Percentiles rank a stretch among this genome's conserved stretches.
phyloP scores from a whole-genome alignment of 208 protist genomes.

The Trypanosoma vivax region DNA sequence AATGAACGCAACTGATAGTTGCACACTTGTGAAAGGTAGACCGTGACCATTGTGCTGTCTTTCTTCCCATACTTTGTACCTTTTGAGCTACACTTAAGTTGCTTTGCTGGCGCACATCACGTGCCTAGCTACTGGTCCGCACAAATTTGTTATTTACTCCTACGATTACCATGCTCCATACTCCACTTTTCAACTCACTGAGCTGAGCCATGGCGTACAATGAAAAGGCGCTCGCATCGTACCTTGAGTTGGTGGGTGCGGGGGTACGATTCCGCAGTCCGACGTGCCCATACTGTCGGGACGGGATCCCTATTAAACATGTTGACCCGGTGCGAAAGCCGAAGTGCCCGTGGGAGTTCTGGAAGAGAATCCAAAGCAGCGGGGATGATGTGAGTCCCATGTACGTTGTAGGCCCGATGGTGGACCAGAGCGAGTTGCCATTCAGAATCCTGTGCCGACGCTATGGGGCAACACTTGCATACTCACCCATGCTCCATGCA shows the following conservation, averaged over 20 bases:
- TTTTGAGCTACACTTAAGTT: conserved; percentile 12
- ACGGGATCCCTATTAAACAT: conserved; percentile 53
- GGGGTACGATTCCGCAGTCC: conserved; percentile 25
- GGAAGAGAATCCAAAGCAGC: conserved; percentile 26
- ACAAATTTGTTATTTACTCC: background rate
- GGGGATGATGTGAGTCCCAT: conserved; percentile 15
- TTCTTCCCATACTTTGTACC: background rate
- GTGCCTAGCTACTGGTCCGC: too few relatives aligned
- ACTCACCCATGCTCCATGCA: conserved; percentile 89
- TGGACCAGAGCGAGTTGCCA: conserved; percentile 88
- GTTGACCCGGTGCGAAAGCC: conserved; percentile 63
- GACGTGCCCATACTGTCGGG: conserved; percentile 72
- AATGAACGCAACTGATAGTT: too few relatives aligned
- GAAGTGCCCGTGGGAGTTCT: conserved; percentile 43
- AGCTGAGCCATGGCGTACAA: conserved; percentile 50
- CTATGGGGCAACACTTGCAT: conserved; percentile 74
- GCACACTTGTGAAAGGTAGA: too few relatives aligned
- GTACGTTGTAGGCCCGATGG: conserved; percentile 88
- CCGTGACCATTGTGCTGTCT: background rate
- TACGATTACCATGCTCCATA: background rate
- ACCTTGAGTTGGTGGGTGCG: conserved; percentile 15
- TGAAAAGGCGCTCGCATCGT: conserved; percentile 24
- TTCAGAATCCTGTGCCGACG: conserved; percentile 84
- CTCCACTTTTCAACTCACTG: too few relatives aligned
- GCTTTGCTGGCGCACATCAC: conserved; percentile 1